These are phyloP conservation scores for Blastocystis sp. DNA, from an alignment of 352 stramenopile species.

Conservation along the genomic window DNA sequence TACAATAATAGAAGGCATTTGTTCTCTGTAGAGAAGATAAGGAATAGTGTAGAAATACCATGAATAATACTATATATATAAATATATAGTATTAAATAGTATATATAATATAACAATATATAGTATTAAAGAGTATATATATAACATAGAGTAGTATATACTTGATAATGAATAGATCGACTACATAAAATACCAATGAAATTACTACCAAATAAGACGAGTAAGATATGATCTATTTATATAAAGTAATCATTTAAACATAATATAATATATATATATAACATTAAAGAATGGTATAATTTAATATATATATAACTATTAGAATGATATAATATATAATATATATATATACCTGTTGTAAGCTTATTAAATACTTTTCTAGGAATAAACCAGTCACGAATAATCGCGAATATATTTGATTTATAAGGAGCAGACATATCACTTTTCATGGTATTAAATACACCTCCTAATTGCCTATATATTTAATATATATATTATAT, in stretches of 20 bases:
- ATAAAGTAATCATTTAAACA: neutral
- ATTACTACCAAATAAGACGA: constrained; percentile 68
- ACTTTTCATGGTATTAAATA: constrained; percentile 16
- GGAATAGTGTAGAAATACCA: constrained; percentile 85
- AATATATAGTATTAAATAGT: too few species aligned
- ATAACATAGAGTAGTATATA: too few species aligned
- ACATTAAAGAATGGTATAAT: too few species aligned
- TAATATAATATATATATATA: too few species aligned
- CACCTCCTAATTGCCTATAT: constrained; percentile 23
- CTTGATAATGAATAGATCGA: constrained; percentile 90
- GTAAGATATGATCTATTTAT: constrained; percentile 50
- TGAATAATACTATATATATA: too few species aligned
- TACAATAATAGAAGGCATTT: constrained; percentile 50
- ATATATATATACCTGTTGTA: too few species aligned
- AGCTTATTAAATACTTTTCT: neutral
- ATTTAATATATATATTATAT: too few species aligned
- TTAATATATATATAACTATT: too few species aligned
- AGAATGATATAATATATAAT: too few species aligned
- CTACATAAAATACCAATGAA: constrained; percentile 85
- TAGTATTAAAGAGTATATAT: too few species aligned
- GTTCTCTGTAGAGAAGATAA: constrained; percentile 70
- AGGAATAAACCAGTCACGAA: constrained; percentile 24
- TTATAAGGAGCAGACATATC: constrained; percentile 23
- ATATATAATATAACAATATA: too few species aligned
- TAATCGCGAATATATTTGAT: constrained; percentile 16